These are phyloP conservation scores for Penicillium lividum DNA, from an alignment of 495 filamentous ascomycete genomes.

Conservation along the genomic window DNA sequence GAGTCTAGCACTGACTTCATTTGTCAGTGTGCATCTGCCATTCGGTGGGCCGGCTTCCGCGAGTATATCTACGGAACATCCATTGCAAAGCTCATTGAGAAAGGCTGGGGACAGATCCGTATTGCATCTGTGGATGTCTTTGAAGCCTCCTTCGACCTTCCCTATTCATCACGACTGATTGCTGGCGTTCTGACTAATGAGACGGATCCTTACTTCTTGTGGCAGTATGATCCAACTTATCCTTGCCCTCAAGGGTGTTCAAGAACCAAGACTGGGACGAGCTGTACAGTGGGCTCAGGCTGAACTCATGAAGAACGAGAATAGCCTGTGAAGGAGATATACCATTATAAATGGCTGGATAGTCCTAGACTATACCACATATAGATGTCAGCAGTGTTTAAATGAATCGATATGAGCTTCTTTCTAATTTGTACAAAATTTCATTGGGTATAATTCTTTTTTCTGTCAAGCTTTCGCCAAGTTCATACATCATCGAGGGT, in stretches of 20 bases:
- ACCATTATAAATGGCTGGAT: no score
- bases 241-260: conserved; percentile 49
- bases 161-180: conserved; percentile 36
- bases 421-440: conserved; percentile 11
- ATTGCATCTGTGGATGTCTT: conserved; percentile 49
- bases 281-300: neutral
- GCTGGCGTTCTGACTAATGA: conserved; percentile 48
- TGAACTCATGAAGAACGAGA: neutral
- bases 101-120: conserved; percentile 54
- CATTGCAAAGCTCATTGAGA: conserved; percentile 35
- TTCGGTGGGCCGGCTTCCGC: conserved; percentile 55
- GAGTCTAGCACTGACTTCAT: neutral
- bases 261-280: neutral
- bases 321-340: no score
- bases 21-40: conserved; percentile 53
- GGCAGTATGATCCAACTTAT: conserved; percentile 48
- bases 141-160: conserved; percentile 38
- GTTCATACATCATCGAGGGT: conserved; percentile 7
- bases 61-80: conserved; percentile 57
- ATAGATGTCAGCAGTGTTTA: no score
- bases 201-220: conserved; percentile 52
- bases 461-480: conserved; percentile 9
- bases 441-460: conserved; percentile 23
- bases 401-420: no score
- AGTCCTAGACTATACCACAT: no score